A percentile compares a stretch with the other conserved stretches of the same genome.
phyloP scores from a whole-genome alignment of 345 rosid species.

The Triadica sebifera region DNA sequence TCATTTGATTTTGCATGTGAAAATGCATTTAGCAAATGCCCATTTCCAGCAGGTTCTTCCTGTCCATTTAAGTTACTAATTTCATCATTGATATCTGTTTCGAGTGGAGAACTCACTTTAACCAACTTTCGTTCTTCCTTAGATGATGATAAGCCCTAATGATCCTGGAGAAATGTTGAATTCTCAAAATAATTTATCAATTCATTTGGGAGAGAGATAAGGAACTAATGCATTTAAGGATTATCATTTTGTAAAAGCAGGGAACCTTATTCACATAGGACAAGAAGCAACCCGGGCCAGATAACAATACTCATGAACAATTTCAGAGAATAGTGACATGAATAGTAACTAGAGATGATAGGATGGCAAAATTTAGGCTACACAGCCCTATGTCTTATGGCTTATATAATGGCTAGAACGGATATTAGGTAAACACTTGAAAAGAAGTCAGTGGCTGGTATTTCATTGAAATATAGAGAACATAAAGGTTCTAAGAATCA shows the following conservation, averaged over 20 bases:
- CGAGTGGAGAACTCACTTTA: conserved; percentile 17
- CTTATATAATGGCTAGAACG: no score
- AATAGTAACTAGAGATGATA: no score
- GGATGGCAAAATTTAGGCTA: no score
- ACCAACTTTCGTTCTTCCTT: conserved; percentile 36
- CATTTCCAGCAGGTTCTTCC: conserved; percentile 18
- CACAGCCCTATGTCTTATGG: no score
- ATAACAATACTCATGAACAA: no score
- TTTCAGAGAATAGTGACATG: no score
- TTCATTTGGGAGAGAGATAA: neutral
- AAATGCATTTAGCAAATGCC: conserved; percentile 8
- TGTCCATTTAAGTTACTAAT: conserved; percentile 1
- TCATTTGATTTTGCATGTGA: conserved; percentile 28
- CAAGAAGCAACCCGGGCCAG: neutral
- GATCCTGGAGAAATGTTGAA: conserved; percentile 38
- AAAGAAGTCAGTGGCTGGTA: no score
- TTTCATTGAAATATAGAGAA: no score
- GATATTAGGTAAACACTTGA: no score
- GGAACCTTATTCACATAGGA: neutral
- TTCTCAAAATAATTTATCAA: neutral
- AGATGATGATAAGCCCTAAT: conserved; percentile 24
- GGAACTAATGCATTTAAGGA: neutral
- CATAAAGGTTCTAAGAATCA: no score
- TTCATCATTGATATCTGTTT: conserved; percentile 22
- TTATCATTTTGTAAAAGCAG: neutral